Base-by-base conservation (phyloP, 2,329 filamentous ascomycete genomes). In the Aspergillus melleus region DNA sequence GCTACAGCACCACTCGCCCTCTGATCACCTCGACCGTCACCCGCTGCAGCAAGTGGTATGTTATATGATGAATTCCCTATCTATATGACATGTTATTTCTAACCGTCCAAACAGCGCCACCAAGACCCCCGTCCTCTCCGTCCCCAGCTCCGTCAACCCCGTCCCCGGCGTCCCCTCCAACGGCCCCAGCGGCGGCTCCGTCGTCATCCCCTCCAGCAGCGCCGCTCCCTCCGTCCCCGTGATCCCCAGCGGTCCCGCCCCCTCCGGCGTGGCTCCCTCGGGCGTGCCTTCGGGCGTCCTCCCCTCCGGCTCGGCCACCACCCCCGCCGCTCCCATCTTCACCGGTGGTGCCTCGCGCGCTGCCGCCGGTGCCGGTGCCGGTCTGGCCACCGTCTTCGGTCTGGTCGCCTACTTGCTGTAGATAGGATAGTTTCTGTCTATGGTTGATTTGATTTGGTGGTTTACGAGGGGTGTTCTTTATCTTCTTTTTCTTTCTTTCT, bases 1-100 rank as follows among this genome's bases (percentile, higher is more conserved):
- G 87, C 69, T 90, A 87, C 87, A 90, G 82, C 52, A 79, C 86
- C 66, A 83, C 81, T 55, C 77, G 80, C 71, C 80, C 85, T 61
- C 75, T 83, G 66, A 68, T 74, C 65, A 82, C 81, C 57, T 74
- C 86, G 64, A 86, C 82, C 68, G 80, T 88, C 65, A 75, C 74
- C 65, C 68, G 73, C 68, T 79, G 76, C 72, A 70, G 72, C 70
- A 64, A 73, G 68, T 77, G 77, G 76, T 78, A 74, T 68, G 73
- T 55, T 44, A 12, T 42, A 16, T 44, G 47, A 24, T 44, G 29
- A 20, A 52, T 44, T 12, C 16, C 36, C 16, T 11, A 55, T 39
- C 26, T 39, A 52, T 47, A 29, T 12, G 32, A 44, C 57, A 54
- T n/a, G 10, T 42, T 8, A 53, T 16, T 16, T 63, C 63, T 39